phyloP scores from a whole-genome alignment of 2,329 filamentous ascomycete species.

The Amauroascus verrucosus region DNA sequence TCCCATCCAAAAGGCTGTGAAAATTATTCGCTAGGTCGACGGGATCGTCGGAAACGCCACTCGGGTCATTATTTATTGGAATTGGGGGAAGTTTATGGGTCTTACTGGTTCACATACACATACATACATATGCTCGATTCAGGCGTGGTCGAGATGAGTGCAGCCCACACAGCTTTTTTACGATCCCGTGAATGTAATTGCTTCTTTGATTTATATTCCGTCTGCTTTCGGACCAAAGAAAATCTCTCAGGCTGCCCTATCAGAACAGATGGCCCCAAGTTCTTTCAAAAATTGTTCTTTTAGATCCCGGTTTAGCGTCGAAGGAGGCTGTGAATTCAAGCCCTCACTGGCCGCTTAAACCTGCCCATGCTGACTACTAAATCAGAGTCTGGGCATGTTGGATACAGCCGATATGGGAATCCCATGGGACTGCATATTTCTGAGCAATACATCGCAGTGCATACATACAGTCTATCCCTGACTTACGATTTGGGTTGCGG shows the following conservation, averaged over 20 bases:
- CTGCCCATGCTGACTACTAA: not conserved
- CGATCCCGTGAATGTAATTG: not conserved
- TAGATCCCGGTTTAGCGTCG: not conserved
- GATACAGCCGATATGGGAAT: not conserved
- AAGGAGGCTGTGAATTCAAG: not conserved
- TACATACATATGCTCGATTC: too few species aligned
- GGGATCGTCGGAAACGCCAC: not conserved
- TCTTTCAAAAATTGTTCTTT: not conserved
- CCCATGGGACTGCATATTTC: too few species aligned
- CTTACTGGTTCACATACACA: too few species aligned
- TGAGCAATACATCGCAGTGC: too few species aligned
- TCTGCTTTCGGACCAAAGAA: not conserved
- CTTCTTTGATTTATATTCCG: not conserved
- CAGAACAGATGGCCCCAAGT: too few species aligned
- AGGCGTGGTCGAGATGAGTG: too few species aligned
- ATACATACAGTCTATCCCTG: too few species aligned
- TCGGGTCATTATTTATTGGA: too few species aligned
- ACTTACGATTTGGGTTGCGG: too few species aligned
- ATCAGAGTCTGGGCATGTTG: not conserved
- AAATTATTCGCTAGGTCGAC: not conserved
- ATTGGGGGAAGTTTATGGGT: too few species aligned
- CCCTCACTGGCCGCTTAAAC: not conserved
- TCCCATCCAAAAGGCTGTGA: not conserved
- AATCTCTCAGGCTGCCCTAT: not conserved
- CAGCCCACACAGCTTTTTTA: not conserved